phyloP scores from a whole-genome alignment of 2,329 filamentous ascomycete species.

The Aspergillus luchuensis region DNA sequence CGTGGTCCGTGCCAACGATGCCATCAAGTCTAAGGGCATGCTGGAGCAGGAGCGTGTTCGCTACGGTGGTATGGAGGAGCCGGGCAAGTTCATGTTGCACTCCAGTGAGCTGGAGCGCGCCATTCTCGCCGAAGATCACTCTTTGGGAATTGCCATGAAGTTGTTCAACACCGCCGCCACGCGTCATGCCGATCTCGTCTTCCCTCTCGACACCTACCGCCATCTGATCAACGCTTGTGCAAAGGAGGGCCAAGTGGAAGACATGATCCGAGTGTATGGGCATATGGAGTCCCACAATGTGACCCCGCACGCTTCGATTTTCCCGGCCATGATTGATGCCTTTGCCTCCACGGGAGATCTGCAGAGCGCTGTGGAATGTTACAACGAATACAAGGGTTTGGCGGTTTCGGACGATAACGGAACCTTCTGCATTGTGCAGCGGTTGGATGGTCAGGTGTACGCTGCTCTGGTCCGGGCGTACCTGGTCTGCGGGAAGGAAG shows the following conservation, averaged over 20 bases:
- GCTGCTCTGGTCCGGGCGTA: conserved; percentile 91
- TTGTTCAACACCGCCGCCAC: conserved; percentile 77
- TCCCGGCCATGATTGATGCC: conserved; percentile 92
- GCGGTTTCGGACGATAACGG: conserved; percentile 84
- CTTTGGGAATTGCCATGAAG: conserved; percentile 79
- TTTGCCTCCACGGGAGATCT: conserved; percentile 82
- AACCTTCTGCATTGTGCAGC: conserved; percentile 65
- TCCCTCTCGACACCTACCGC: conserved; percentile 81
- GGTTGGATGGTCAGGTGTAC: conserved; percentile 82
- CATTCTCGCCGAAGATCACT: conserved; percentile 83
- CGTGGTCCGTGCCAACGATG: conserved; percentile 76
- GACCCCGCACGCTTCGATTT: conserved; percentile 76
- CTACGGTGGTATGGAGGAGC: conserved; percentile 81
- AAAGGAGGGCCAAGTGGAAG: conserved; percentile 73
- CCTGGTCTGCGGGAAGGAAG: conserved; percentile 74
- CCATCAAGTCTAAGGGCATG: conserved; percentile 68
- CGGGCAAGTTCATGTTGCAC: conserved; percentile 82
- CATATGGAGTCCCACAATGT: conserved; percentile 83
- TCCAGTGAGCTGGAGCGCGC: conserved; percentile 86
- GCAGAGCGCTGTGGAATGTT: conserved; percentile 86
- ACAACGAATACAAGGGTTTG: conserved; percentile 88
- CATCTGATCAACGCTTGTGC: conserved; percentile 86
- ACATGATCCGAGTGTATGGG: conserved; percentile 88
- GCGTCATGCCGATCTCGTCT: conserved; percentile 61
- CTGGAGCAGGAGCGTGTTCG: conserved; percentile 81